Evolutionary conservation across 257 asterid species (phyloP).

Genomic region (Penstemon davidsonii): DNA sequence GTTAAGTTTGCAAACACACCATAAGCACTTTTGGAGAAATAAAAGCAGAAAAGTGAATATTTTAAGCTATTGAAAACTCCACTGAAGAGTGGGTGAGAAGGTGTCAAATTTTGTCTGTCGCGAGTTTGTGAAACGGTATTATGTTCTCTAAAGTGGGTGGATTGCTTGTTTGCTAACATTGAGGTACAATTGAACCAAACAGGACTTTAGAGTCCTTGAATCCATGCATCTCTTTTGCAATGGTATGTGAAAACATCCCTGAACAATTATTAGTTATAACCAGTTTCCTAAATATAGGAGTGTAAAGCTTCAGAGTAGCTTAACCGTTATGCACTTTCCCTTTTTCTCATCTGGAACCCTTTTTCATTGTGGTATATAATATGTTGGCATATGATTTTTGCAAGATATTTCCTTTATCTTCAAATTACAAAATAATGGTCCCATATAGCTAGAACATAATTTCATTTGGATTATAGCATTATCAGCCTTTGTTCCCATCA

Average conservation of each 20-base stretch:
- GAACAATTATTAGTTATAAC: neutral
- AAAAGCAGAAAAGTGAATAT: too few species aligned
- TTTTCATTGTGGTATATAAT: neutral
- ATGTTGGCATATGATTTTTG: neutral
- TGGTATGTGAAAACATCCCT: neutral
- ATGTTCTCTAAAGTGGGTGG: too few species aligned
- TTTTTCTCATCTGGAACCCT: neutral
- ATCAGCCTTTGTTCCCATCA: neutral
- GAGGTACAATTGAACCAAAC: too few species aligned
- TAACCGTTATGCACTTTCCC: neutral
- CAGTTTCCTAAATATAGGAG: conserved; percentile 6
- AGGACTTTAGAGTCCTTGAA: too few species aligned
- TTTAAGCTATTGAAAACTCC: too few species aligned
- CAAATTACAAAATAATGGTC: neutral
- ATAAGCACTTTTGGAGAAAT: too few species aligned
- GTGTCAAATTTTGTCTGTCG: too few species aligned
- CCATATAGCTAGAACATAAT: neutral
- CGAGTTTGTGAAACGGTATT: too few species aligned
- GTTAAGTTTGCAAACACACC: too few species aligned
- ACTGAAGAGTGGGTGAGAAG: too few species aligned
- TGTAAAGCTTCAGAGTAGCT: conserved; percentile 18
- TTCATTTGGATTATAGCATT: neutral
- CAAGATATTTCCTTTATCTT: neutral
- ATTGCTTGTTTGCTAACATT: too few species aligned
- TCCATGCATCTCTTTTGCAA: too few species aligned